A percentile compares a stretch with the other conserved stretches of the same genome.
Conservation (phyloP, 2,329 filamentous ascomycete genomes). For the Fusarium euwallaceae region DNA sequence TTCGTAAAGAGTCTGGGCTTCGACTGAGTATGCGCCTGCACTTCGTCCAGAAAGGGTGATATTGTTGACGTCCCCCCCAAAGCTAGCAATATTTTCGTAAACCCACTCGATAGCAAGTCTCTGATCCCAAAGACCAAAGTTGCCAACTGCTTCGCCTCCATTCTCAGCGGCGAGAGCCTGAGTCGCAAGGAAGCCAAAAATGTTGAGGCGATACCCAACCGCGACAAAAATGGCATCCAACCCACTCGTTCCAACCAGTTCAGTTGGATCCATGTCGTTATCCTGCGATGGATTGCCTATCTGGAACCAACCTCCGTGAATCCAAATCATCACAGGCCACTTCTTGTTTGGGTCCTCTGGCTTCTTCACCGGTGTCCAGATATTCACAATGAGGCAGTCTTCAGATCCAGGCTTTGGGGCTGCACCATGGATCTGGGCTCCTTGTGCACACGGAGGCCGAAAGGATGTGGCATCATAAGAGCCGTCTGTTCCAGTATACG, state of each 20-base stretch:
- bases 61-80: slow-evolving; percentile 60
- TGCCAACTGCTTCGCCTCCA: slow-evolving; percentile 44
- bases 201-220: slow-evolving; percentile 60
- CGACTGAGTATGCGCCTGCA: slow-evolving; percentile 59
- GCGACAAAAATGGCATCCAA: slow-evolving; percentile 58
- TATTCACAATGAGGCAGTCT: slow-evolving; percentile 61
- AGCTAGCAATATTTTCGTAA: slow-evolving; percentile 59
- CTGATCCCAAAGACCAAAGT: slow-evolving; percentile 63
- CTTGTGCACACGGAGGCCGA: slow-evolving; percentile 56
- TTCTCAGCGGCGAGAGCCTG: slow-evolving; percentile 50
- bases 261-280: slow-evolving; percentile 56
- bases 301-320: slow-evolving; percentile 62
- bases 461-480: slow-evolving; percentile 55
- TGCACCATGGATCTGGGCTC: slow-evolving; percentile 44
- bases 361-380: slow-evolving; percentile 57
- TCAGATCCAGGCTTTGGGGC: slow-evolving; percentile 49
- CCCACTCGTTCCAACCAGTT: slow-evolving; percentile 53
- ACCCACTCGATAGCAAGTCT: slow-evolving; percentile 65
- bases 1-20: slow-evolving; percentile 57
- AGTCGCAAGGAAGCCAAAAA: slow-evolving; percentile 63
- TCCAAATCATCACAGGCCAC: slow-evolving; percentile 52
- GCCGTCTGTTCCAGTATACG: slow-evolving; percentile 42
- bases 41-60: slow-evolving; percentile 60
- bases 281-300: slow-evolving; percentile 59
- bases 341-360: slow-evolving; percentile 25